These are phyloP conservation scores for Pyropia haitanensis DNA, from an alignment of 23 red algal genomes.

Conservation along the genomic window DNA sequence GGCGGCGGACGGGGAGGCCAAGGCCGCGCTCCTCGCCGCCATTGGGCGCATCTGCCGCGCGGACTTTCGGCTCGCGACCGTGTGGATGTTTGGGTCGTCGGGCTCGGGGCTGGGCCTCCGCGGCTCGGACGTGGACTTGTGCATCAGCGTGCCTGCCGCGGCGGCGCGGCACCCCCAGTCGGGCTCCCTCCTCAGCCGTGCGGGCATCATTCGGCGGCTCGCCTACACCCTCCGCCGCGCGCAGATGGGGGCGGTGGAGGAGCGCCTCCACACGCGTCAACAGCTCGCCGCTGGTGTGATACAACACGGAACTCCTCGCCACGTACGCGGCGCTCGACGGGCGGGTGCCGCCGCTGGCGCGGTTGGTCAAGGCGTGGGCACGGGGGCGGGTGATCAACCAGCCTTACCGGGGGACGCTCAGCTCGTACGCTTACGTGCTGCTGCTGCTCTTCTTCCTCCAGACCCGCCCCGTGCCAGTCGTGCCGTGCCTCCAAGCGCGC, in stretches of 20 bases:
- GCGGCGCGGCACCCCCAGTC: not conserved
- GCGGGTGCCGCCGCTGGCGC: conserved; percentile 72
- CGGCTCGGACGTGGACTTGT: conserved; percentile 73
- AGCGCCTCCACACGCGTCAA: conserved; percentile 75
- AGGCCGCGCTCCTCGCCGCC: no score
- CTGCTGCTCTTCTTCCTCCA: conserved; percentile 84
- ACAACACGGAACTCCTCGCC: conserved; percentile 76
- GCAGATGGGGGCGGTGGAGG: conserved; percentile 54
- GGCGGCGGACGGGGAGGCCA: no score
- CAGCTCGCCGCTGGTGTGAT: conserved; percentile 51
- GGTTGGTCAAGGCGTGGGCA: conserved; percentile 92
- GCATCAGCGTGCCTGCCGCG: conserved; percentile 43
- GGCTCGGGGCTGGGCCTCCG: conserved; percentile 68
- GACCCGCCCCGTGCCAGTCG: conserved; percentile 35
- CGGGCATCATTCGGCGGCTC: conserved; percentile 10
- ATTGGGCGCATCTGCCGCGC: no score
- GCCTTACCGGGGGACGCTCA: conserved; percentile 90
- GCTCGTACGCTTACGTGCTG: conserved; percentile 88
- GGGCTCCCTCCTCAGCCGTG: no score
- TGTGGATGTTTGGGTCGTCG: conserved; percentile 73
- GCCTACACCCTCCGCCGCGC: conserved; percentile 49
- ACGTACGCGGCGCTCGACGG: conserved; percentile 74
- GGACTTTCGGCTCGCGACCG: no score
- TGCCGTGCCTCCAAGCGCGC: conserved; percentile 72
- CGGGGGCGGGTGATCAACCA: conserved; percentile 83